Percentiles rank a stretch among this genome's conserved stretches.
These are phyloP conservation scores for Alternaria atra DNA, from an alignment of 2,329 filamentous ascomycete genomes.

Conservation along the genomic window DNA sequence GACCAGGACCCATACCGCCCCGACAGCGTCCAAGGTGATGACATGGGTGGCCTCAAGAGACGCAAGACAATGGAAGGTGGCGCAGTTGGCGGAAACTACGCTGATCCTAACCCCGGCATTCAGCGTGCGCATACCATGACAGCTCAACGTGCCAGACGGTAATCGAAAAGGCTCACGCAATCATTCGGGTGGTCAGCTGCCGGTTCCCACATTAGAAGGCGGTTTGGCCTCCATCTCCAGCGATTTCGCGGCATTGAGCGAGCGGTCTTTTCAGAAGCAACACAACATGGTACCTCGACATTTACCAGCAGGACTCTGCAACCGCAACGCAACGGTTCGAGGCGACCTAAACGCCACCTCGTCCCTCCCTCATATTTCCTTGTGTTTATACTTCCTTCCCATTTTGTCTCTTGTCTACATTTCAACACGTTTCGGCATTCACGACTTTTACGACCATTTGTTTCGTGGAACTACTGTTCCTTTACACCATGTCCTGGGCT, in stretches of 20 bases:
- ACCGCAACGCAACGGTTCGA: conserved; percentile 40
- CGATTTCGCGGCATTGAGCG: conserved; percentile 31
- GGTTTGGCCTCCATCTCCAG: conserved; percentile 28
- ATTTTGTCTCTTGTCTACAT: conserved; percentile 45
- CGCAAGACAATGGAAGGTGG: conserved; percentile 74
- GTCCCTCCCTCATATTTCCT: conserved; percentile 37
- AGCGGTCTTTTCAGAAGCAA: conserved; percentile 26
- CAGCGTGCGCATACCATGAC: conserved; percentile 46
- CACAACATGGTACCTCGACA: conserved; percentile 21
- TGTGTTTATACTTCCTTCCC: conserved; percentile 42
- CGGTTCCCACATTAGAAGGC: conserved; percentile 37
- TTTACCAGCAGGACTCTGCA: conserved; percentile 63
- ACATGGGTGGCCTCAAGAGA: conserved; percentile 74
- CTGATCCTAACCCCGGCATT: conserved; percentile 43
- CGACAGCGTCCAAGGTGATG: conserved; percentile 62
- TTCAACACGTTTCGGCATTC: conserved; percentile 44
- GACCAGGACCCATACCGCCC: conserved; percentile 73
- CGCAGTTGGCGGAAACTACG: conserved; percentile 45
- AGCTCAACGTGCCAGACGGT: conserved; percentile 43
- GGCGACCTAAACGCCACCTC: conserved; percentile 12
- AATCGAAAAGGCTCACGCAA: conserved; percentile 22
- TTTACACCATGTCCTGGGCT: conserved; percentile 39
- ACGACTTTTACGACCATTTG: conserved; percentile 49
- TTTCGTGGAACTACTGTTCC: conserved; percentile 31
- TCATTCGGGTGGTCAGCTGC: conserved; percentile 31